These are phyloP conservation scores for Ascosphaera acerosa DNA, from an alignment of 2,329 filamentous ascomycete species.

Conservation along the genomic window DNA sequence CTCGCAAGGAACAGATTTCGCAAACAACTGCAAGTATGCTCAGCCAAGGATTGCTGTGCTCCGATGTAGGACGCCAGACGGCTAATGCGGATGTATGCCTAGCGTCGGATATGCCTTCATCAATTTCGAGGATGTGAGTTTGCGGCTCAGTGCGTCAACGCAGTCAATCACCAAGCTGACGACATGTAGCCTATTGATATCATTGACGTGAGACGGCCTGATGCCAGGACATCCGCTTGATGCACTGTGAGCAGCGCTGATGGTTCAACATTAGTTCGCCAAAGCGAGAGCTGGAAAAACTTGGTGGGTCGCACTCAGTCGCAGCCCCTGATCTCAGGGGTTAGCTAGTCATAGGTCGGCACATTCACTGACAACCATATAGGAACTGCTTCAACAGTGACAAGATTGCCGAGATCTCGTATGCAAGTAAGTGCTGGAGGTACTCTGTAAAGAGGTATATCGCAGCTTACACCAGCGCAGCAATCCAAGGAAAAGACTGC, in stretches of 20 bases:
- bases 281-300: constrained; percentile 42
- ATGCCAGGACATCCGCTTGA: no score
- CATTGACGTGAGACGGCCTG: constrained; percentile 33
- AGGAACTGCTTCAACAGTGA: constrained; percentile 63
- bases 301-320: constrained; percentile 31
- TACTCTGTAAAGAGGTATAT: background rate
- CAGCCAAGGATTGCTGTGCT: no score
- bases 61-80: no score
- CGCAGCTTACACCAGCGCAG: no score
- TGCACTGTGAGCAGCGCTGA: constrained; percentile 1
- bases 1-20: constrained; percentile 34
- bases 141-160: no score
- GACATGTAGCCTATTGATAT: constrained; percentile 39
- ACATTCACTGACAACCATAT: constrained; percentile 2
- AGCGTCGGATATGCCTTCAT: constrained; percentile 96
- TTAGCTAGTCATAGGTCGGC: constrained; percentile 4
- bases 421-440: constrained; percentile 44
- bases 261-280: constrained; percentile 33
- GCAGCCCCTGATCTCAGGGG: background rate
- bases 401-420: constrained; percentile 75
- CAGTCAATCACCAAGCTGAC: background rate
- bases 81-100: no score
- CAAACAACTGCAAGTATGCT: constrained; percentile 57
- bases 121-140: constrained; percentile 59
- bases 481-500: constrained; percentile 78